These are phyloP conservation scores for Neofusicoccum ribis DNA, from an alignment of 2,329 filamentous ascomycete genomes.

Conservation along the genomic window DNA sequence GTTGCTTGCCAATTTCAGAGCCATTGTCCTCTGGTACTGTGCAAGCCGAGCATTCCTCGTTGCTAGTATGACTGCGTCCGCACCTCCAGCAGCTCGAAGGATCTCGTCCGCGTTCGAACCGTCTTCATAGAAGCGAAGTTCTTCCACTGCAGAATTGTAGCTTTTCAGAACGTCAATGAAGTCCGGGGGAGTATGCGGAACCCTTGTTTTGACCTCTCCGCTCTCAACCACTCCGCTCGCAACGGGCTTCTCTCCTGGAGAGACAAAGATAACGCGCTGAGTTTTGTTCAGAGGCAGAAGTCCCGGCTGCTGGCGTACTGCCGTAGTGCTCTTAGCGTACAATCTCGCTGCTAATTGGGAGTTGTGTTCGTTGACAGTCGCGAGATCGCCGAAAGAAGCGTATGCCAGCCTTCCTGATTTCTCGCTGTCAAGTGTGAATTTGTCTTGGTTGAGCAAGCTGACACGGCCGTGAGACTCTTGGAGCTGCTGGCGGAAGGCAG, in stretches of 20 bases:
- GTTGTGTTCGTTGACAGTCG: background rate
- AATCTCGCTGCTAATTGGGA: background rate
- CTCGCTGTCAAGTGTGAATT: background rate
- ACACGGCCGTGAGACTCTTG: background rate
- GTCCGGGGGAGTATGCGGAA: background rate
- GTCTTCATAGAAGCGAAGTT: background rate
- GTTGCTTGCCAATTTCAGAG: background rate
- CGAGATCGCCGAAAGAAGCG: background rate
- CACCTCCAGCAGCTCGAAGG: background rate
- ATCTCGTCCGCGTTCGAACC: background rate
- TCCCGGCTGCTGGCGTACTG: background rate
- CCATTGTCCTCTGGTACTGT: background rate
- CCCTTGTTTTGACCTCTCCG: background rate
- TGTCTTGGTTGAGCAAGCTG: background rate
- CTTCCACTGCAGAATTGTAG: background rate
- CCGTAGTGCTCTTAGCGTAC: background rate
- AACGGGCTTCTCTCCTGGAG: background rate
- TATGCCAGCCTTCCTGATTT: background rate
- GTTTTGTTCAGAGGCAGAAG: background rate
- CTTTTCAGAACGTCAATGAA: conserved; percentile 7
- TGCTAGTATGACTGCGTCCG: background rate
- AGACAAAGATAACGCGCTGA: background rate
- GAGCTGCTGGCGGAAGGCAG: background rate
- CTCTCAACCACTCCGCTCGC: conserved; percentile 8
- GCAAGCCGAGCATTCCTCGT: conserved; percentile 11